Conservation (phyloP, 768 basidiomycete species). For the Psilocybe subaeruginosa region DNA sequence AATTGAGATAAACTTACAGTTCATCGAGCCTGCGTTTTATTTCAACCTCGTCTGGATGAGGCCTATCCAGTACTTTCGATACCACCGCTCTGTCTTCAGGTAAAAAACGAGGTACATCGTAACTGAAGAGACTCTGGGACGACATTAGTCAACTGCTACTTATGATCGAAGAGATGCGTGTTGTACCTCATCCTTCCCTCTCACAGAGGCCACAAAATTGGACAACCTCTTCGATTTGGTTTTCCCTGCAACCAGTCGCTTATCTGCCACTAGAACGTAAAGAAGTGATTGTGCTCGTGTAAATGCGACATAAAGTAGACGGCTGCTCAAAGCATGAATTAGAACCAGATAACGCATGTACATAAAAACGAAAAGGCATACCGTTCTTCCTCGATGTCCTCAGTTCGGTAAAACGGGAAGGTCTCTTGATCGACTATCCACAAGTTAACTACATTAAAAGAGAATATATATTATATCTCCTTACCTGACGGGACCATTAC, state of each 20-base stretch:
- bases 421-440: slow-evolving; percentile 67
- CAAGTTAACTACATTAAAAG: neutral
- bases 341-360: neutral
- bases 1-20: slow-evolving; percentile 44
- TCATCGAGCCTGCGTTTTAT: slow-evolving; percentile 43
- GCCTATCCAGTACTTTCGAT: slow-evolving; percentile 55
- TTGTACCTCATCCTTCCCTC: slow-evolving; percentile 45
- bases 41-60: slow-evolving; percentile 44
- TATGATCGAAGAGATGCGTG: neutral
- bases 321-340: slow-evolving; percentile 42
- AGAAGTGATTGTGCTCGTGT: slow-evolving; percentile 80
- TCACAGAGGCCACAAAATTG: slow-evolving; percentile 54
- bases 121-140: slow-evolving; percentile 45
- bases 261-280: slow-evolving; percentile 53
- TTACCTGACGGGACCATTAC: slow-evolving; percentile 78
- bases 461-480: neutral
- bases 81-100: slow-evolving; percentile 48
- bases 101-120: slow-evolving; percentile 44
- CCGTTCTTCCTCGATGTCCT: slow-evolving; percentile 85
- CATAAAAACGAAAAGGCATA: slow-evolving; percentile 27
- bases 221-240: slow-evolving; percentile 54
- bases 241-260: slow-evolving; percentile 59
- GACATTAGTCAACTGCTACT: neutral
- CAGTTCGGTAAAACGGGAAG: slow-evolving; percentile 75
- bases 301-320: slow-evolving; percentile 87